phyloP scores from a whole-genome alignment of 495 filamentous ascomycete species.

The Mytilinidion resinicola region DNA sequence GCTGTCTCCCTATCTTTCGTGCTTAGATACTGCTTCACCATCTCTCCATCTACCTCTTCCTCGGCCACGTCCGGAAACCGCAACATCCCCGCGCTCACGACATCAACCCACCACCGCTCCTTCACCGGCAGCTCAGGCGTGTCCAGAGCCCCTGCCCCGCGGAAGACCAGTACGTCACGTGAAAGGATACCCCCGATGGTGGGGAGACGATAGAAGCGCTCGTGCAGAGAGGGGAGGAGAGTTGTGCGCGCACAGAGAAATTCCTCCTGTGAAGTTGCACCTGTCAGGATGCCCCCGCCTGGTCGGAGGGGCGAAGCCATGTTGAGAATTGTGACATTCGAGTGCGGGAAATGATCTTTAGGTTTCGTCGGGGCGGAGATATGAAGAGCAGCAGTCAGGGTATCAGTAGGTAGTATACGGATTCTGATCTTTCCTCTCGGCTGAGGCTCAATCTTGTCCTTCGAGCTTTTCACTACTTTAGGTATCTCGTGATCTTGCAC shows the following conservation, averaged over 20 bases:
- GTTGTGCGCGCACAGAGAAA: constrained; percentile 38
- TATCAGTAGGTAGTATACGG: constrained; percentile 41
- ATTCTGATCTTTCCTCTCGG: constrained; percentile 26
- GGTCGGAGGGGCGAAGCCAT: constrained; percentile 32
- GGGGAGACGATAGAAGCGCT: constrained; percentile 35
- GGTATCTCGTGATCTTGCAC: neutral
- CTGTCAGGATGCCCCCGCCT: constrained; percentile 30
- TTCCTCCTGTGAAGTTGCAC: constrained; percentile 37
- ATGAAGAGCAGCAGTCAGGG: constrained; percentile 41
- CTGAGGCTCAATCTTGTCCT: neutral
- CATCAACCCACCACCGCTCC: constrained; percentile 35
- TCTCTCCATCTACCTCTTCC: constrained; percentile 10
- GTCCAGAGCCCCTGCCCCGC: constrained; percentile 16
- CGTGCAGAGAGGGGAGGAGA: constrained; percentile 31
- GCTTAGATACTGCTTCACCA: constrained; percentile 4
- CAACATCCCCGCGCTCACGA: constrained; percentile 32
- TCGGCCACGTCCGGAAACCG: constrained; percentile 31
- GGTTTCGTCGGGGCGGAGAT: constrained; percentile 20
- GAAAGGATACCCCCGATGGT: constrained; percentile 32
- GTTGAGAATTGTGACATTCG: constrained; percentile 33
- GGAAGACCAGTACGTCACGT: constrained; percentile 34
- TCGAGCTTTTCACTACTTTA: neutral
- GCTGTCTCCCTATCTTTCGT: constrained; percentile 24
- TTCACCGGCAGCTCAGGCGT: constrained; percentile 20
- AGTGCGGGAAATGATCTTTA: constrained; percentile 2